Percentiles rank a stretch among this genome's conserved stretches.
phyloP scores from a whole-genome alignment of 352 stramenopile genomes.

The Phytophthora pinifolia region DNA sequence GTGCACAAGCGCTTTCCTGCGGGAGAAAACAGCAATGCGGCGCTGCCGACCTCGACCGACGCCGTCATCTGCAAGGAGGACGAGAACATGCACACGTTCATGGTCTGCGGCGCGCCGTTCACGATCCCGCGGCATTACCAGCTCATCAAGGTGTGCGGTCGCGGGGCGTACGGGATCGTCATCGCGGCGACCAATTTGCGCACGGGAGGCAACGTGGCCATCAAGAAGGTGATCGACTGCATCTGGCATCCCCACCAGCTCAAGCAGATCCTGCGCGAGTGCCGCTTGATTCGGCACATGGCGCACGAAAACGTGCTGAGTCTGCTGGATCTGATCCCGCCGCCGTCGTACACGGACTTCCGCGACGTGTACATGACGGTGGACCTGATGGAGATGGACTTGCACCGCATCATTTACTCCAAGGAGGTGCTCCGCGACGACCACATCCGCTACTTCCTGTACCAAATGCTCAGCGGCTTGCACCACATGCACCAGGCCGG shows the following conservation, averaged over 20 bases:
- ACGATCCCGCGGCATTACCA: conserved; percentile 86
- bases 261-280: conserved; percentile 89
- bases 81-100: conserved; percentile 88
- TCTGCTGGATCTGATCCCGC: conserved; percentile 83
- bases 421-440: conserved; percentile 91
- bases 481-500: conserved; percentile 87
- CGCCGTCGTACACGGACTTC: conserved; percentile 83
- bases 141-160: conserved; percentile 88
- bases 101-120: conserved; percentile 88
- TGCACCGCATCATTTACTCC: conserved; percentile 93
- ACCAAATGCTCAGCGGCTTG: conserved; percentile 90
- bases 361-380: conserved; percentile 91
- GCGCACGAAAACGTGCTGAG: conserved; percentile 85
- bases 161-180: conserved; percentile 88
- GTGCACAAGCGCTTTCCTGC: conserved; percentile 47
- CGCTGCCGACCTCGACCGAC: conserved; percentile 34
- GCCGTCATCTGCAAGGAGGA: conserved; percentile 85
- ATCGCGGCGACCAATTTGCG: conserved; percentile 84
- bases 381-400: conserved; percentile 93
- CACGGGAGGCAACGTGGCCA: conserved; percentile 84
- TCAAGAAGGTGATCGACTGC: conserved; percentile 92
- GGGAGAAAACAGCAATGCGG: conserved; percentile 22
- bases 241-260: conserved; percentile 90
- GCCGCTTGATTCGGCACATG: conserved; percentile 83
- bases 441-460: conserved; percentile 94